These are phyloP conservation scores for Lipomyces yamadae DNA, from an alignment of 805 yeast species.

Conservation along the genomic window DNA sequence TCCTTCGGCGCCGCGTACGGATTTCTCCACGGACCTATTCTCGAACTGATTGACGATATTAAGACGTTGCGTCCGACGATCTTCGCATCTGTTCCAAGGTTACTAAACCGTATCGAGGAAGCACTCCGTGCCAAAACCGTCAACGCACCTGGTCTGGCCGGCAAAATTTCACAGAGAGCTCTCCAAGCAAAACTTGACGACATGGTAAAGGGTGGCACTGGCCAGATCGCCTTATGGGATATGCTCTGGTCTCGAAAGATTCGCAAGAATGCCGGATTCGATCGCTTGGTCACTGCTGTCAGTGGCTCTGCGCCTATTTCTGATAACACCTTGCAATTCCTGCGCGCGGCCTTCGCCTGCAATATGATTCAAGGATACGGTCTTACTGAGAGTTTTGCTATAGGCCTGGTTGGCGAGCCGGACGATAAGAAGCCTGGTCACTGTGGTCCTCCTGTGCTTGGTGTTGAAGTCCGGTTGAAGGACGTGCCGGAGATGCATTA, in stretches of 20 bases:
- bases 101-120: conserved; percentile 64
- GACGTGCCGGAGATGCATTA: conserved; percentile 70
- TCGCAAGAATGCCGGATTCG: conserved; percentile 55
- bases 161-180: conserved; percentile 49
- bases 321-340: conserved; percentile 60
- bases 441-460: conserved; percentile 62
- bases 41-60: conserved; percentile 64
- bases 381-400: conserved; percentile 39
- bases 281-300: conserved; percentile 48
- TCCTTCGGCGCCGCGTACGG: conserved; percentile 57
- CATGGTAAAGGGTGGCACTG: conserved; percentile 49
- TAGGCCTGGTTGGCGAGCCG: conserved; percentile 43
- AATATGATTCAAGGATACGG: conserved; percentile 65
- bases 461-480: conserved; percentile 62
- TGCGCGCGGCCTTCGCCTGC: conserved; percentile 64
- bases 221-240: conserved; percentile 49
- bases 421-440: conserved; percentile 58
- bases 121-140: conserved; percentile 58
- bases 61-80: conserved; percentile 58
- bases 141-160: conserved; percentile 55
- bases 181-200: conserved; percentile 50
- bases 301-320: conserved; percentile 76
- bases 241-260: conserved; percentile 52
- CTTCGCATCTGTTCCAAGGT: conserved; percentile 66
- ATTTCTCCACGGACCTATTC: conserved; percentile 58